phyloP scores from a whole-genome alignment of 495 filamentous ascomycete genomes.

The Hypoxylon lienhwacheense region DNA sequence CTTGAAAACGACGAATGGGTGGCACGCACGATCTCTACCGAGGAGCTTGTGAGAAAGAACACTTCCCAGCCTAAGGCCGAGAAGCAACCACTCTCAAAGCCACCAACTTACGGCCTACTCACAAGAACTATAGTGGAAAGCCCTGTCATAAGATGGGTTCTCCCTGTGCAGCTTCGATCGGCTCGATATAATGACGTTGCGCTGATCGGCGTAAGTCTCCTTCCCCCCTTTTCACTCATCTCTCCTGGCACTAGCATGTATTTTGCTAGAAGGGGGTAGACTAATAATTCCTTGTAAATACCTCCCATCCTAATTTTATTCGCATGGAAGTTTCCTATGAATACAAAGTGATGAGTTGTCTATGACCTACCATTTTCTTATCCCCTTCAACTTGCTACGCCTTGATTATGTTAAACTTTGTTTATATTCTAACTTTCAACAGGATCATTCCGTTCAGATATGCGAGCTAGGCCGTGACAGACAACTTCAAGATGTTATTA shows the following conservation, averaged over 20 bases:
- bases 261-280: too few species aligned
- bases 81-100: constrained; percentile 30
- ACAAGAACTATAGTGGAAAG: constrained; percentile 76
- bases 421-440: constrained; percentile 34
- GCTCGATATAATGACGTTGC: constrained; percentile 78
- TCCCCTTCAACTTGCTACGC: background rate
- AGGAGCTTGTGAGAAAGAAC: constrained; percentile 29
- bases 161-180: constrained; percentile 76
- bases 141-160: constrained; percentile 72
- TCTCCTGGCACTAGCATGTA: too few species aligned
- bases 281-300: too few species aligned
- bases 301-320: too few species aligned
- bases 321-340: too few species aligned
- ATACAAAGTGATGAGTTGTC: background rate
- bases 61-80: constrained; percentile 13
- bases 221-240: constrained; percentile 21
- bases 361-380: background rate
- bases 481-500: constrained; percentile 68
- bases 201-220: constrained; percentile 72
- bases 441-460: constrained; percentile 70
- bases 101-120: constrained; percentile 67
- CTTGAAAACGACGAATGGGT: constrained; percentile 63
- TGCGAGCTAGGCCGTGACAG: constrained; percentile 64
- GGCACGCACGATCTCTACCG: constrained; percentile 40
- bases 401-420: background rate